Percentiles rank a stretch among this genome's conserved stretches.
These are phyloP conservation scores for Scutellaria minor DNA, from an alignment of 257 asterid genomes.

Conservation along the genomic window DNA sequence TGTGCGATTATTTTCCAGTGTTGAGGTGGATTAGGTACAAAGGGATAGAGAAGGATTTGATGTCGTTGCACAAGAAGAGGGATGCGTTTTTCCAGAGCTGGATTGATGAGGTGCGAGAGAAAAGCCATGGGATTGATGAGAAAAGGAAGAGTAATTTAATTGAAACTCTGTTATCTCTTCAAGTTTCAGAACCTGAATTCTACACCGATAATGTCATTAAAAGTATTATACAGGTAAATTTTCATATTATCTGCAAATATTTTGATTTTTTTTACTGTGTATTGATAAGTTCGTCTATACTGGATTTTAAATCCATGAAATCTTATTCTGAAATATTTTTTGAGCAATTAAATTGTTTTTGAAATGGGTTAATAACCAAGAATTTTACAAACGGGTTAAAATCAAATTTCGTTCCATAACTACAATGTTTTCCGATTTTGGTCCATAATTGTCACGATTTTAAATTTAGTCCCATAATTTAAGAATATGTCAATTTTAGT, in stretches of 20 bases:
- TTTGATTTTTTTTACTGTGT: too few species aligned
- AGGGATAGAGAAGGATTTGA: constrained; percentile 52
- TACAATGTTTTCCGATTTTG: too few species aligned
- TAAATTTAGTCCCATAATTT: too few species aligned
- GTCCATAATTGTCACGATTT: too few species aligned
- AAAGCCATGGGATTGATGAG: neutral
- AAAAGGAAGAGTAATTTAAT: constrained; percentile 31
- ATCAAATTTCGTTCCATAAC: too few species aligned
- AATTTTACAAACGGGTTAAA: too few species aligned
- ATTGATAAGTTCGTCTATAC: too few species aligned
- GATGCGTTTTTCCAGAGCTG: constrained; percentile 43
- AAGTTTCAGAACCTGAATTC: constrained; percentile 57
- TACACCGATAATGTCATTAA: constrained; percentile 56
- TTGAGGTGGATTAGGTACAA: constrained; percentile 61
- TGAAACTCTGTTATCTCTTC: constrained; percentile 45
- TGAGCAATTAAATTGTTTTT: too few species aligned
- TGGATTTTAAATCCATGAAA: too few species aligned
- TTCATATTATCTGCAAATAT: neutral
- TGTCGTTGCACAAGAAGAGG: constrained; percentile 40
- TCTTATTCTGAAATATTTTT: too few species aligned
- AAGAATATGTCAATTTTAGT: too few species aligned
- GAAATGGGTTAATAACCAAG: too few species aligned
- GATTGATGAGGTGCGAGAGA: constrained; percentile 40
- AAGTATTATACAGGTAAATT: constrained; percentile 48
- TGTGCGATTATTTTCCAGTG: constrained; percentile 63